Percentiles rank a stretch among this genome's conserved stretches.
Evolutionary conservation across 164 flowering plant genomes (phyloP).

Genomic region (Cinnamomum micranthum): DNA sequence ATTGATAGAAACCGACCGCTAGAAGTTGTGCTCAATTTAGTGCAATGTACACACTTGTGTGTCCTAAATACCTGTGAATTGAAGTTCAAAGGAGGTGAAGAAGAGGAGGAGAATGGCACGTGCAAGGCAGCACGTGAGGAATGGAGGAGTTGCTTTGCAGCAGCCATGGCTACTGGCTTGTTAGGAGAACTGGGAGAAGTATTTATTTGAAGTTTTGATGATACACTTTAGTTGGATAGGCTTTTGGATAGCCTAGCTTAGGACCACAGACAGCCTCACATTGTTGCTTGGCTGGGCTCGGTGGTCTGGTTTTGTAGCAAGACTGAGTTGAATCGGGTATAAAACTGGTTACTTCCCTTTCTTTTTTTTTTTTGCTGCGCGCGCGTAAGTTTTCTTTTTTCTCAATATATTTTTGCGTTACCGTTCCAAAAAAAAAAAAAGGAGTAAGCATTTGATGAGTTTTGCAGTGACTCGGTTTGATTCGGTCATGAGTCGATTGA

Average conservation of each 20-base stretch:
- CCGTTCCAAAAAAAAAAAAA: too few relatives aligned
- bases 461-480: too few relatives aligned
- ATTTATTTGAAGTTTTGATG: not conserved
- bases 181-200: not conserved
- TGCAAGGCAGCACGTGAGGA: constrained; percentile 5
- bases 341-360: too few relatives aligned
- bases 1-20: constrained; percentile 12
- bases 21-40: not conserved
- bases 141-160: constrained; percentile 16
- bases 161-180: constrained; percentile 8
- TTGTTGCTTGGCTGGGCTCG: not conserved
- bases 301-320: too few relatives aligned
- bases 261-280: not conserved
- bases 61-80: not conserved
- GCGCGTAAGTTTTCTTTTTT: too few relatives aligned
- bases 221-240: not conserved
- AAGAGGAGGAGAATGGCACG: constrained; percentile 8
- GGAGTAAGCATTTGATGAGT: too few relatives aligned
- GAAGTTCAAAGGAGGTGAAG: not conserved
- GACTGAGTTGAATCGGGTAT: too few relatives aligned
- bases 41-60: not conserved
- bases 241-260: not conserved
- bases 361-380: too few relatives aligned
- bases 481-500: too few relatives aligned
- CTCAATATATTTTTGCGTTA: too few relatives aligned